Evolutionary conservation across 345 rosid species (phyloP).

Genomic region (Cardamine chenopodiifolia): DNA sequence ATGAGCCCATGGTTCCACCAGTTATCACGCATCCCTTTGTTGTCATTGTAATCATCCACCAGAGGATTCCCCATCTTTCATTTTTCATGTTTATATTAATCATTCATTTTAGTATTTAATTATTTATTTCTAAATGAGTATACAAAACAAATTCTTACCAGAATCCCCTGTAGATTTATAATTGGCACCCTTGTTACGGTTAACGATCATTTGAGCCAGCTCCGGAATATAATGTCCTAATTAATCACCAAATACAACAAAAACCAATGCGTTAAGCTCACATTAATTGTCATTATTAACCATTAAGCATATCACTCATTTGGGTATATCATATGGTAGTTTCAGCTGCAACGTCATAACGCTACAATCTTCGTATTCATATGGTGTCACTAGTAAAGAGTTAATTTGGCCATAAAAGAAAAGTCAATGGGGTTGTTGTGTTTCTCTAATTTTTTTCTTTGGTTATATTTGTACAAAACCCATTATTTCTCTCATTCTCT

Average conservation of each 20-base stretch:
- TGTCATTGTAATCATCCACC: conserved; percentile 35
- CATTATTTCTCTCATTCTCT: neutral
- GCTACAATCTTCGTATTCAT: conserved; percentile 11
- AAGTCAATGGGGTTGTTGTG: conserved; percentile 39
- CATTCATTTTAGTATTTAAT: neutral
- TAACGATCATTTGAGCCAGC: conserved; percentile 59
- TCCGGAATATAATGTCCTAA: conserved; percentile 89
- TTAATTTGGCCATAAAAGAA: conserved; percentile 19
- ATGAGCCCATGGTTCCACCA: conserved; percentile 43
- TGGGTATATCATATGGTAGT: conserved; percentile 16
- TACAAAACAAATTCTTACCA: conserved; percentile 47
- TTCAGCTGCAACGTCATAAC: conserved; percentile 29
- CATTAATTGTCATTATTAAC: neutral
- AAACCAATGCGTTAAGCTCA: conserved; percentile 5
- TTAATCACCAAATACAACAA: neutral
- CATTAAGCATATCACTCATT: conserved; percentile 7
- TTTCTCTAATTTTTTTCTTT: neutral
- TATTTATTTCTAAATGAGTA: neutral
- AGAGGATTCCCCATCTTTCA: conserved; percentile 37
- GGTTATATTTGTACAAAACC: neutral
- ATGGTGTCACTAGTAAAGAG: neutral
- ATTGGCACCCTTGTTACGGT: conserved; percentile 52
- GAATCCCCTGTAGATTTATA: conserved; percentile 73
- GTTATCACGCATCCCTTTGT: conserved; percentile 40
- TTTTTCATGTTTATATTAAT: neutral